A percentile compares a stretch with the other conserved stretches of the same genome.
These are phyloP conservation scores for Alternaria dauci DNA, from an alignment of 2,329 filamentous ascomycete genomes.

Conservation along the genomic window DNA sequence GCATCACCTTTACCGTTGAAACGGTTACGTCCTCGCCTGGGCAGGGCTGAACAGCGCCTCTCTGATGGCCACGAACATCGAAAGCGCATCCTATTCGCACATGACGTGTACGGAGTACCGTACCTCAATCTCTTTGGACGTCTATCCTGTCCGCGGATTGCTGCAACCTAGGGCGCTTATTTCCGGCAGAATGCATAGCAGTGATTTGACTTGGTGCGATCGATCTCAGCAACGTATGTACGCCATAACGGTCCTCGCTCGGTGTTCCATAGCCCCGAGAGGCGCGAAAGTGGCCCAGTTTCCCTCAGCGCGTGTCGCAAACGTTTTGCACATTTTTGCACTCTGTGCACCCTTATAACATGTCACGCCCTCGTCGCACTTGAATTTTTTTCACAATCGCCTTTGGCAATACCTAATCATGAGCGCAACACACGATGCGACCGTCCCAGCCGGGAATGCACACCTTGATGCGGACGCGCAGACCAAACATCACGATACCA, in stretches of 20 bases:
- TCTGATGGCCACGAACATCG: background rate
- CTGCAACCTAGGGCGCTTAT: conserved; percentile 1
- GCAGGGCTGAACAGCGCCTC: conserved; percentile 4
- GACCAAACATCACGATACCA: conserved; percentile 21
- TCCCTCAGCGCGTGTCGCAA: conserved; percentile 1
- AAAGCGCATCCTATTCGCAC: background rate
- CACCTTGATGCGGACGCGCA: conserved; percentile 8
- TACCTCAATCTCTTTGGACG: background rate
- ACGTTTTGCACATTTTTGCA: background rate
- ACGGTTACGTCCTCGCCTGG: background rate
- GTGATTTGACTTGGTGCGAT: conserved; percentile 1
- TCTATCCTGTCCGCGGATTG: background rate
- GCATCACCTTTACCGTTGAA: background rate
- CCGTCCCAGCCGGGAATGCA: background rate
- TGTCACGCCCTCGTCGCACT: conserved; percentile 1
- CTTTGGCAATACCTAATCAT: conserved; percentile 4
- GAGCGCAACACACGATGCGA: conserved; percentile 15
- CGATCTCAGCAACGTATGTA: conserved; percentile 14
- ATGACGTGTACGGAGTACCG: background rate
- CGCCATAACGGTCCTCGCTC: conserved; percentile 14
- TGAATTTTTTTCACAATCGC: background rate
- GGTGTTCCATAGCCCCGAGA: conserved; percentile 13
- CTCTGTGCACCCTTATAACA: conserved; percentile 7
- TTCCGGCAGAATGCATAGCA: conserved; percentile 1
- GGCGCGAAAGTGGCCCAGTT: conserved; percentile 6